Conservation (phyloP, 1,284 basidiomycete genomes). For the Ustanciosporium gigantosporum region DNA sequence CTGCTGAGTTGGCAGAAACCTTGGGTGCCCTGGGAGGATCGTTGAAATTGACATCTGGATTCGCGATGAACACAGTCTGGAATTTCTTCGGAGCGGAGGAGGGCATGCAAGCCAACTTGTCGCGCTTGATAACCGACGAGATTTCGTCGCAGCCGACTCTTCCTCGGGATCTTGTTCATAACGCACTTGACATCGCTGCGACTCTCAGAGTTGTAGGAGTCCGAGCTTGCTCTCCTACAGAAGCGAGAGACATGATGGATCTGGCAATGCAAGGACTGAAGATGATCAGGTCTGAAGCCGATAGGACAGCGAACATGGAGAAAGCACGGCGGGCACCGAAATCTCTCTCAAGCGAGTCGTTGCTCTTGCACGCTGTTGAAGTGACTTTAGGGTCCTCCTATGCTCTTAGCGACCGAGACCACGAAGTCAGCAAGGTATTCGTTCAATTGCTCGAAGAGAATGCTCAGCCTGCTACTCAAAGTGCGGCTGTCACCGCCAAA, state of each 20-base stretch:
- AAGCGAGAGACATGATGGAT: constrained; percentile 18
- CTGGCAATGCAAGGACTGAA: constrained; percentile 25
- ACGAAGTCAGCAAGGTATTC: constrained; percentile 5
- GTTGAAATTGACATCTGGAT: constrained; percentile 32
- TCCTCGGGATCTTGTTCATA: constrained; percentile 40
- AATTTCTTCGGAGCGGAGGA: constrained; percentile 24
- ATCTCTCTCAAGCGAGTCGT: constrained; percentile 5
- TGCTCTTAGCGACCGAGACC: background rate
- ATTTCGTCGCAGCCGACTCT: constrained; percentile 2
- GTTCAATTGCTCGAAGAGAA: constrained; percentile 20
- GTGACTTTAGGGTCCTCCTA: constrained; percentile 17
- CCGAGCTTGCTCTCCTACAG: constrained; percentile 16
- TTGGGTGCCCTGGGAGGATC: constrained; percentile 30
- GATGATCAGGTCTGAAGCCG: constrained; percentile 14
- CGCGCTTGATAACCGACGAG: constrained; percentile 28
- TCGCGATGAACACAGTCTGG: constrained; percentile 47
- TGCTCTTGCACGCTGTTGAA: constrained; percentile 20
- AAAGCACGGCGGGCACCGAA: no score
- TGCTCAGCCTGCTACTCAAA: constrained; percentile 6
- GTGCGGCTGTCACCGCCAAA: constrained; percentile 19
- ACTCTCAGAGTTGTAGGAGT: constrained; percentile 24
- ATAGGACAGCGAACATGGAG: no score
- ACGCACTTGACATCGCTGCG: constrained; percentile 45
- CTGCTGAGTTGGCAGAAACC: constrained; percentile 3
- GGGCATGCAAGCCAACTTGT: constrained; percentile 31